Evolutionary conservation across 176 grass and related monocot species (phyloP).

Genomic region (Chrysopogon serrulatus): DNA sequence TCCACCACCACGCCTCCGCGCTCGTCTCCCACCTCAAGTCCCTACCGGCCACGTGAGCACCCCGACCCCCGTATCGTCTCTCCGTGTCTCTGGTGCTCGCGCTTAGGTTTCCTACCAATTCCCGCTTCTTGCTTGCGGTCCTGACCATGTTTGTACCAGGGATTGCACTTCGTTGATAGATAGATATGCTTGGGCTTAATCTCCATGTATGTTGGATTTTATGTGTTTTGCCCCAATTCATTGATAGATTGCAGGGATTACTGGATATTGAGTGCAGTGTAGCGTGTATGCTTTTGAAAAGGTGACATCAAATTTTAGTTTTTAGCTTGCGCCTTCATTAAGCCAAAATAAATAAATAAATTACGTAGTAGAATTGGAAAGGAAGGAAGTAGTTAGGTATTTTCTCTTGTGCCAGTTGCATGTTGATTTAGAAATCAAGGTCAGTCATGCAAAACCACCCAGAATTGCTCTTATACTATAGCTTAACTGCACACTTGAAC

Average conservation of each 20-base stretch:
- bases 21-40: constrained; percentile 39
- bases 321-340: neutral
- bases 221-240: neutral
- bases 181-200: neutral
- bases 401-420: neutral
- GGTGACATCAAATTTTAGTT: neutral
- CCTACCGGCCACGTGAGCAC: constrained; percentile 13
- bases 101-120: neutral
- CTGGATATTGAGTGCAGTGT: neutral
- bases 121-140: neutral
- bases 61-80: neutral
- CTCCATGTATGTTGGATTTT: neutral
- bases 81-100: neutral
- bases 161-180: neutral
- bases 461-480: neutral
- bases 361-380: neutral
- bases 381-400: too few species aligned
- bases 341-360: too few species aligned
- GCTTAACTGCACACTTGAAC: too few species aligned
- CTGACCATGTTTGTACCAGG: neutral
- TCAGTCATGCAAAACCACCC: neutral
- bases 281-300: neutral
- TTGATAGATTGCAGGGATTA: neutral
- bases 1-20: constrained; percentile 60
- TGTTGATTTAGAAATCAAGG: too few species aligned